Evolutionary conservation across 2,329 filamentous ascomycete species (phyloP), one percentile per base, ranked within the genome.

Genomic region (Peltaster fructicola): DNA sequence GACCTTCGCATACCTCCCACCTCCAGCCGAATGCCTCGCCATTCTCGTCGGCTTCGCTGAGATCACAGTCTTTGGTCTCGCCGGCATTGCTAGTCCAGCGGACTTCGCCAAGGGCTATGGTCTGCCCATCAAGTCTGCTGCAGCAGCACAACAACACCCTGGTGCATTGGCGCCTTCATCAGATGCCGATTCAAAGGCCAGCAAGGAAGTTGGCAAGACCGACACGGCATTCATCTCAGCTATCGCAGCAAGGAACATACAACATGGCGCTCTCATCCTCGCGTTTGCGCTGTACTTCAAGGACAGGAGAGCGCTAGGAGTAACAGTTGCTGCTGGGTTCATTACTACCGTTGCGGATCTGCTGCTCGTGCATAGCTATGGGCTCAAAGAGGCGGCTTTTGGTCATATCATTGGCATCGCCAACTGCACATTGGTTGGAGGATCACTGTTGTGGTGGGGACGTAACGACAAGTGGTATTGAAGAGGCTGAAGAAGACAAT

Each of bases 41-140:
- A 44, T 48, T 35, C 43, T 47, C 23, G 26, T 48, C 22, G 45
- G 44, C 35, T 33, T 30, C 27, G 38, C 40, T 16, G 43, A 48
- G 37, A 24, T 45, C 25, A 36, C 40, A 30, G 25, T 44, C 32
- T 45, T 44, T 33, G 43, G 48, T 30, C 37, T 50, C 26, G 45
- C 34, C 25, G 48, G 46, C 27, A 32, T 48, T 30, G 41, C 42
- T 16, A 44, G 47, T 35, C 39, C 42, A 14, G 21, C 34, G 15
- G 40, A 42, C 23, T 50, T 45, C 36, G 30, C 37, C 24, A 39
- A 38, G 26, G 42, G 41, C 33, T 49, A 44, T 36, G 44, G 47
- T n/a, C 34, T 50, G 14, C 43, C 38, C 14, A 30, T 40, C 23
- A 19, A 16, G 14, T 20, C 25, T 11, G 15, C 17, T 21, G 5